Percentiles rank a stretch among this genome's conserved stretches.
phyloP scores from a whole-genome alignment of 225 moss, liverwort and hornwort genomes.

The Bryum argenteum region DNA sequence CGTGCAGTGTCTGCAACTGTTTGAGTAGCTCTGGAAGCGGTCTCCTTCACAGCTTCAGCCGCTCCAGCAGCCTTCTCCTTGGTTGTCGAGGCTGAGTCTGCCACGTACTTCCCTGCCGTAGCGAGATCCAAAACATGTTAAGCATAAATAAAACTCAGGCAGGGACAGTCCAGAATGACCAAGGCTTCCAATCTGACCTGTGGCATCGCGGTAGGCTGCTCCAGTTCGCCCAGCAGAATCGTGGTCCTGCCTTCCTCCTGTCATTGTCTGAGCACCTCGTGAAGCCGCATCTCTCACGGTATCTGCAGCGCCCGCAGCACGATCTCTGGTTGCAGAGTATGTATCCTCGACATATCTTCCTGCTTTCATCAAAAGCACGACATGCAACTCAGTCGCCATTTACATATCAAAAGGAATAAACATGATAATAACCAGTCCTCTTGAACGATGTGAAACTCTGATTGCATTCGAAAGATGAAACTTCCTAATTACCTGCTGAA shows the following conservation, averaged over 20 bases:
- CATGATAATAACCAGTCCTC: not conserved
- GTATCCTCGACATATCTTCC: conserved; percentile 34
- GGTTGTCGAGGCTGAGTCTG: conserved; percentile 30
- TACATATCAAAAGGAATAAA: not conserved
- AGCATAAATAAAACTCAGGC: not conserved
- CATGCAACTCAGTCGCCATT: not conserved
- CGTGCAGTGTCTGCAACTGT: conserved; percentile 40
- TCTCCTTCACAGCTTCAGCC: conserved; percentile 37
- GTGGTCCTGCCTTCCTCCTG: conserved; percentile 32
- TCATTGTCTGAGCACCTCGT: conserved; percentile 35
- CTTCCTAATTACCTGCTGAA: conserved; percentile 21
- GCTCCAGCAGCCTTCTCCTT: conserved; percentile 25
- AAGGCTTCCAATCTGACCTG: conserved; percentile 18
- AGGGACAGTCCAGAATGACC: not conserved
- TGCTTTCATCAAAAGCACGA: conserved; percentile 8
- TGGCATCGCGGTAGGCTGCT: conserved; percentile 44
- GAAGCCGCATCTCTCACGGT: conserved; percentile 31
- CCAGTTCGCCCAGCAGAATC: conserved; percentile 32
- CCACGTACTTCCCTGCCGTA: conserved; percentile 41
- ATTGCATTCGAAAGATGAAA: not conserved
- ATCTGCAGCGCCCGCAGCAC: conserved; percentile 28
- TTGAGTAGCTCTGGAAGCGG: conserved; percentile 34
- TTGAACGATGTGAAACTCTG: not conserved
- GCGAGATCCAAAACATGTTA: not conserved
- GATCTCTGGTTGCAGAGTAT: conserved; percentile 24